phyloP scores from a whole-genome alignment of 306 rosid genomes.

The Albizia julibrissin region DNA sequence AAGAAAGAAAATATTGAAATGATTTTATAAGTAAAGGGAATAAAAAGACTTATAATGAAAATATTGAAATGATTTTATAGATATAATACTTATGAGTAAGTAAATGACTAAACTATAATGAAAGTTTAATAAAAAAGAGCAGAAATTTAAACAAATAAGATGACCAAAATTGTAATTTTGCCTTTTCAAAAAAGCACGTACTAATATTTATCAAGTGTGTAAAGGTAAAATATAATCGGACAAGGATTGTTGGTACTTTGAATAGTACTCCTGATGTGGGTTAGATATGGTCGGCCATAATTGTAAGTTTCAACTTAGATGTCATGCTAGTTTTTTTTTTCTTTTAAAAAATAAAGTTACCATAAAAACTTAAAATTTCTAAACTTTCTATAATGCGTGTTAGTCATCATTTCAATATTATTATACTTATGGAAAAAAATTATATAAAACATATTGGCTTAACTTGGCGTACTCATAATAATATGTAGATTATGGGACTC shows the following conservation, averaged over 20 bases:
- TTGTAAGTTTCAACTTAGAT: background rate
- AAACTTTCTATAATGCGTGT: background rate
- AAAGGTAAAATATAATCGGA: conserved; percentile 25
- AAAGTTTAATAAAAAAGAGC: background rate
- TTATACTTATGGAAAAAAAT: background rate
- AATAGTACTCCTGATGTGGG: conserved; percentile 35
- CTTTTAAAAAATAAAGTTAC: background rate
- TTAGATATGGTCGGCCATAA: conserved; percentile 47
- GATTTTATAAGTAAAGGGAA: background rate
- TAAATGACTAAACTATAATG: background rate
- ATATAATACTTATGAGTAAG: background rate
- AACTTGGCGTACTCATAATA: background rate
- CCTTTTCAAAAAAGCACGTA: background rate
- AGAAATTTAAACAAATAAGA: background rate
- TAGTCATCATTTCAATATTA: background rate
- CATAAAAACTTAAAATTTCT: background rate
- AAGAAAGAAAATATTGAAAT: background rate
- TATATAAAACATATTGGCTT: background rate
- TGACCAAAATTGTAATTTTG: background rate
- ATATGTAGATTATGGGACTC: conserved; percentile 22
- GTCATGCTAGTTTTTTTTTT: background rate
- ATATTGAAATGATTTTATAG: background rate
- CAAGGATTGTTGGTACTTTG: conserved; percentile 37
- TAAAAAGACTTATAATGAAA: no score
- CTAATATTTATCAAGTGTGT: conserved; percentile 4